A percentile compares a stretch with the other conserved stretches of the same genome.
These are phyloP conservation scores for Heliamphora exappendiculata DNA, from an alignment of 148 eudicot species.

Conservation along the genomic window DNA sequence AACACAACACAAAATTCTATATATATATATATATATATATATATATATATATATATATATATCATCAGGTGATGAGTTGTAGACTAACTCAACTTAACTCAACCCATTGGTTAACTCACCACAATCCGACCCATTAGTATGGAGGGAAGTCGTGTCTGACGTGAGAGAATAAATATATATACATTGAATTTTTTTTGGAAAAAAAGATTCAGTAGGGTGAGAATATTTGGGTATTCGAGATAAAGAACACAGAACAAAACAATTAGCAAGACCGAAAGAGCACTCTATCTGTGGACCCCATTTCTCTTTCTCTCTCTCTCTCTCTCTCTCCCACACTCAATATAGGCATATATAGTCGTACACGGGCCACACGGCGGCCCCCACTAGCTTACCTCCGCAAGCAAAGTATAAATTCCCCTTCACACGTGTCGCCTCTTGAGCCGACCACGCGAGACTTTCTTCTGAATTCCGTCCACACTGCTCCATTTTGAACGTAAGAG, in stretches of 20 bases:
- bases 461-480: slow-evolving; percentile 23
- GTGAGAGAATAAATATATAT: too few relatives aligned
- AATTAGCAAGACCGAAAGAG: slow-evolving; percentile 2
- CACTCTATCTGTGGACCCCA: slow-evolving; percentile 17
- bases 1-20: neutral
- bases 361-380: slow-evolving; percentile 18
- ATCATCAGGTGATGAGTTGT: too few relatives aligned
- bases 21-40: neutral
- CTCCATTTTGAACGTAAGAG: too few relatives aligned
- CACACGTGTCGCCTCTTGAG: slow-evolving; percentile 30
- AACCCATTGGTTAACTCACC: too few relatives aligned
- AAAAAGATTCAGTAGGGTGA: too few relatives aligned
- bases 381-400: slow-evolving; percentile 36
- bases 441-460: slow-evolving; percentile 8
- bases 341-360: too few relatives aligned
- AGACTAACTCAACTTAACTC: too few relatives aligned
- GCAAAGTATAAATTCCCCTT: slow-evolving; percentile 64
- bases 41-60: too few relatives aligned
- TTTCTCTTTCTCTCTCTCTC: slow-evolving; percentile 8
- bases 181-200: too few relatives aligned
- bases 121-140: too few relatives aligned
- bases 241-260: neutral
- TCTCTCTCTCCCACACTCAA: neutral
- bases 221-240: neutral
- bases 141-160: too few relatives aligned